Percentiles rank a stretch among this genome's conserved stretches.
phyloP scores from a whole-genome alignment of 148 eudicot genomes.

The Arctostaphylos glauca region DNA sequence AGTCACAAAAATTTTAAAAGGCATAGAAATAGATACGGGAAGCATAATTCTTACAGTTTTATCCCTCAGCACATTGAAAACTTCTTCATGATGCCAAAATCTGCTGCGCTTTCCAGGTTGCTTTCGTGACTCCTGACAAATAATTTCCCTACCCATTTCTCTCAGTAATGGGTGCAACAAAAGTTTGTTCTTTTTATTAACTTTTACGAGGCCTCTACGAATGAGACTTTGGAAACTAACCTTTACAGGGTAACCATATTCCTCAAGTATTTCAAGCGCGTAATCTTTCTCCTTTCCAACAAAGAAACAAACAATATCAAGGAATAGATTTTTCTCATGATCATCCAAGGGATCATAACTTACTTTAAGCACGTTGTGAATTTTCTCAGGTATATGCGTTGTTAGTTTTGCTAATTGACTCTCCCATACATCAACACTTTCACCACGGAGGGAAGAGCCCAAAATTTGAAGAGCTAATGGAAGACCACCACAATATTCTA shows the following conservation, averaged over 20 bases:
- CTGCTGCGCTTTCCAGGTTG: conserved; percentile 20
- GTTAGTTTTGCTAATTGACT: conserved; percentile 1
- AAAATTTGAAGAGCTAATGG: conserved; percentile 12
- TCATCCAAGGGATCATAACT: conserved; percentile 17
- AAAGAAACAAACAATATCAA: conserved; percentile 13
- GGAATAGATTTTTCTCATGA: conserved; percentile 9
- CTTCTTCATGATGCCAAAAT: conserved; percentile 14
- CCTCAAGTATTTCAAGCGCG: background rate
- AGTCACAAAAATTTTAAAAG: background rate
- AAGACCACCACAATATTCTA: conserved; percentile 10
- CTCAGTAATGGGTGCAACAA: conserved; percentile 16
- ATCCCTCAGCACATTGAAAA: conserved; percentile 5
- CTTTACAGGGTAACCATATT: background rate
- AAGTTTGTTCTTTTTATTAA: conserved; percentile 3
- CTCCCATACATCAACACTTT: conserved; percentile 8
- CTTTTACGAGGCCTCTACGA: background rate
- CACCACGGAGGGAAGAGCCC: conserved; percentile 3
- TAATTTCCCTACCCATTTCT: conserved; percentile 24
- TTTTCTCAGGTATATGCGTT: background rate
- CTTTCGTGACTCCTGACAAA: conserved; percentile 12
- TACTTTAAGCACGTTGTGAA: conserved; percentile 8
- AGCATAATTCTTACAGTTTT: conserved; percentile 14
- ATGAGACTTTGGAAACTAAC: conserved; percentile 2
- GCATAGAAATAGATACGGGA: background rate
- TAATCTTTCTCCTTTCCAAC: conserved; percentile 14